phyloP scores from a whole-genome alignment of 106 monocot species.

The Dioscorea zingiberensis region DNA sequence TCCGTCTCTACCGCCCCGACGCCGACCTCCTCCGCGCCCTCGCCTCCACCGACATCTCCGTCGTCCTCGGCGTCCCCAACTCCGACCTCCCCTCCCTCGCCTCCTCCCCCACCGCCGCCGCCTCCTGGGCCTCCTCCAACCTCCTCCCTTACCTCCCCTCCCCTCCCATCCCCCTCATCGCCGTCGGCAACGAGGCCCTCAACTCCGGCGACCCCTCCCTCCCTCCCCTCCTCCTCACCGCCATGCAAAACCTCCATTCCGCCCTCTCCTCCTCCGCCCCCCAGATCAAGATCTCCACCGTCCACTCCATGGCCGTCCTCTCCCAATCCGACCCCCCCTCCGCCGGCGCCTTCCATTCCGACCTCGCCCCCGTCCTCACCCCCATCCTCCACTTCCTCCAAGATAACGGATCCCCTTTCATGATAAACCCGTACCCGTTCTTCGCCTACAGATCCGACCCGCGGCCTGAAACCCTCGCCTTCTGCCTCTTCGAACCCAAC shows the following conservation, averaged over 20 bases:
- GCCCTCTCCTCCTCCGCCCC: conserved; percentile 4
- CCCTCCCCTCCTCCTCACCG: conserved; percentile 14
- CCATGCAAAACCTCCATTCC: conserved; percentile 15
- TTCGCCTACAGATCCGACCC: conserved; percentile 57
- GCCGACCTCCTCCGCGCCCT: conserved; percentile 16
- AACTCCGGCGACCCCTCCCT: conserved; percentile 9
- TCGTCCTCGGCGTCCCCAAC: conserved; percentile 21
- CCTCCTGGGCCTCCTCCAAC: conserved; percentile 15
- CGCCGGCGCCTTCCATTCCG: conserved; percentile 37
- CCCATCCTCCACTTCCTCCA: conserved; percentile 33
- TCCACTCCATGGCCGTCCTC: conserved; percentile 56
- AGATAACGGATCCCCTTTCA: conserved; percentile 37
- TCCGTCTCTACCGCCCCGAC: conserved; percentile 27
- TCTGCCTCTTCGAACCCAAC: conserved; percentile 50
- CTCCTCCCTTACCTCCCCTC: conserved; percentile 12
- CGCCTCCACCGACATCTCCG: conserved; percentile 7
- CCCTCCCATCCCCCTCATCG: conserved; percentile 7
- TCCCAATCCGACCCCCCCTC: conserved; percentile 56
- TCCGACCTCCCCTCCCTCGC: conserved; percentile 22
- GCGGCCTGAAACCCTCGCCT: conserved; percentile 54
- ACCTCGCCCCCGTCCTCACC: conserved; percentile 16
- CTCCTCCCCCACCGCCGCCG: conserved; percentile 4
- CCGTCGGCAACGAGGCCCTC: conserved; percentile 25
- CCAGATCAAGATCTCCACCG: conserved; percentile 42
- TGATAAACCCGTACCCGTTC: conserved; percentile 56